Base-by-base conservation (phyloP, 768 basidiomycete genomes). In the Tephrocybe sp. region DNA sequence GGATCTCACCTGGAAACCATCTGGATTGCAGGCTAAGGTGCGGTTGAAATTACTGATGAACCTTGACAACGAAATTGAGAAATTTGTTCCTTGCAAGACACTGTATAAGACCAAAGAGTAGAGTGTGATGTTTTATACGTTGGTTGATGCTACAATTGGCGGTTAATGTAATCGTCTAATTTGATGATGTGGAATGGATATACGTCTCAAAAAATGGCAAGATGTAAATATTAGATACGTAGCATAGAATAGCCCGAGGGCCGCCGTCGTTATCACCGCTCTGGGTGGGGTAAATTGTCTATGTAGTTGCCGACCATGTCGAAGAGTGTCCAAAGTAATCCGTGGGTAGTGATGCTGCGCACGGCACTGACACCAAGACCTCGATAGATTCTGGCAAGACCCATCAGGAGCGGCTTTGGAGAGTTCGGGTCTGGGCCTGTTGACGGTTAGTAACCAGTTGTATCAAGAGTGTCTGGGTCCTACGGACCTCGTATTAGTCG, bases 351-450 rank as follows among this genome's bases (percentile, higher is more conserved):
- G 62, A 96, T 87, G 60, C 90, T 94, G 46, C 97, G 83, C 45
- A 91, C 67, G 34, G 95, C 95, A 55, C 93, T 96, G 57, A 99
- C 90, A 49, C 95, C 93, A 45, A 98, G 81, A 48, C 96, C 97
- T 54, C 89, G 86, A 67, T 99, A 99, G 57, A 98, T 84, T 32
- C 93, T 78, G 28, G 85, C 76, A 40, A 97, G 70, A 21, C 97
- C 97, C 38, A 76, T 78, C 5, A 90, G 66, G 9, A 94, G 70
- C 5, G 88, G 80, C 67, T 87, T 88, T 18, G 93, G 93, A 51
- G 84, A 75, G 50, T 75, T 74, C 8, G 88, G 85, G 66, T 96
- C 90, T 17, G 92, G 83, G 37, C 93, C 90, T 92, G 51, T 45
- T 37, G 15, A 21, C 28, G 30, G 18, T 34, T 28, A 30, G 34